Evolutionary conservation across 2,329 filamentous ascomycete species (phyloP), one percentile per base, ranked within the genome.

Genomic region (Sporothrix mexicana): DNA sequence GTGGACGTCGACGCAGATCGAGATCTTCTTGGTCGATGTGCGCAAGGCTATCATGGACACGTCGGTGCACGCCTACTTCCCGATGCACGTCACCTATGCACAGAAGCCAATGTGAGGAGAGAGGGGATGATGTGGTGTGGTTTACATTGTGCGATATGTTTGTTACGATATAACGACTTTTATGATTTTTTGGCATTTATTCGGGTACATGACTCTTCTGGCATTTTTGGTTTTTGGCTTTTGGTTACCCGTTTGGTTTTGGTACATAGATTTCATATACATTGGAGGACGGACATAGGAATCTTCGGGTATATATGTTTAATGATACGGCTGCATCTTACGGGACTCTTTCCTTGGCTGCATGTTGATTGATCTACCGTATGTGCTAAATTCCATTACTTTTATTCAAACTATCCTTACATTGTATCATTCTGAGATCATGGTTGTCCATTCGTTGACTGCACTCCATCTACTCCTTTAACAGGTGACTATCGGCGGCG

Each of bases 21-120:
- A 82, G 76, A 78, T 81, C 74, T 80, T 81, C 49, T 74, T 82
- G 17, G 76, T 81, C 2, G 80, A 81, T 6, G 80, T 82, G 59
- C 74, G 80, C 59, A 79, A 78, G 76, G 77, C 78, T 23, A 36
- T 81, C 3, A 78, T 79, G 76, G 78, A 81, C 25, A 47, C 66
- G 1, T 70, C 76, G 7, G 62, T 79, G n/a, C 79, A 81, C 55
- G 74, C 77, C 1, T 81, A 80, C 69, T 78, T 81, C 47, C 77
- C 77, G 1, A 77, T 80, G 70, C 76, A 78, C 51, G 77, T 79
- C 8, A 78, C 81, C 0, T 78, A 80, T 59, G 80, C 77, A 25
- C 74, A 79, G 76, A 81, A 81, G 72, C 80, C 80, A 30, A 20
- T 3, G 67, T 8, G 10, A 4, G 20, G 15, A 13, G 13, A 20